A percentile compares a stretch with the other conserved stretches of the same genome.
These are phyloP conservation scores for Aspergillaceae sp. DNA, from an alignment of 2,329 filamentous ascomycete genomes.

Conservation along the genomic window DNA sequence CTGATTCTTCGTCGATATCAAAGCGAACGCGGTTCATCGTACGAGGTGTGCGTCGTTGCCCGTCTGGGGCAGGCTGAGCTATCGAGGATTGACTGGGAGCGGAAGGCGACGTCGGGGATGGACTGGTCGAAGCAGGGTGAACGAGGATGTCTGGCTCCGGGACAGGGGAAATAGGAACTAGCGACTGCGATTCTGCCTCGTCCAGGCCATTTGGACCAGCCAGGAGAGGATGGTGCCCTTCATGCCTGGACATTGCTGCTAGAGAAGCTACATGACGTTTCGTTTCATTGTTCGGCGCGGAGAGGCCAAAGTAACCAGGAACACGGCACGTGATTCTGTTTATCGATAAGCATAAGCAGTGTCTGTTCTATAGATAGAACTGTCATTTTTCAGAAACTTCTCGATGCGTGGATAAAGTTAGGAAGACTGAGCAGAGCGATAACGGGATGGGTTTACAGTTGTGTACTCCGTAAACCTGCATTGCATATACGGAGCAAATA, in stretches of 20 bases:
- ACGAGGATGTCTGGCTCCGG: constrained; percentile 21
- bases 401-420: background rate
- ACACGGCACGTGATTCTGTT: constrained; percentile 1
- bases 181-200: constrained; percentile 24
- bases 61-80: constrained; percentile 30
- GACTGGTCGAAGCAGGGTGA: constrained; percentile 13
- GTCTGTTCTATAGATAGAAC: background rate
- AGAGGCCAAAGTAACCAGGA: constrained; percentile 16
- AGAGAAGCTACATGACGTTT: constrained; percentile 4
- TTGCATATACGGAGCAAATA: too few relatives aligned
- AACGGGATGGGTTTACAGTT: background rate
- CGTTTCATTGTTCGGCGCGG: constrained; percentile 4
- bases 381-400: background rate
- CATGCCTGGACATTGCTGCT: constrained; percentile 36
- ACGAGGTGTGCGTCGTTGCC: constrained; percentile 43
- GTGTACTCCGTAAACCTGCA: too few relatives aligned
- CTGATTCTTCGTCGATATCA: constrained; percentile 40
- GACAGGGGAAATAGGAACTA: constrained; percentile 23
- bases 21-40: constrained; percentile 70
- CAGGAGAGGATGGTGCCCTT: constrained; percentile 25
- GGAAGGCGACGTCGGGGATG: constrained; percentile 15
- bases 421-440: background rate
- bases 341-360: constrained; percentile 22
- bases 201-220: constrained; percentile 21
- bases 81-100: constrained; percentile 36